These are phyloP conservation scores for cucumber (Cucumis sativus) DNA, from an alignment of 306 rosid genomes.

Conservation along the genomic window DNA sequence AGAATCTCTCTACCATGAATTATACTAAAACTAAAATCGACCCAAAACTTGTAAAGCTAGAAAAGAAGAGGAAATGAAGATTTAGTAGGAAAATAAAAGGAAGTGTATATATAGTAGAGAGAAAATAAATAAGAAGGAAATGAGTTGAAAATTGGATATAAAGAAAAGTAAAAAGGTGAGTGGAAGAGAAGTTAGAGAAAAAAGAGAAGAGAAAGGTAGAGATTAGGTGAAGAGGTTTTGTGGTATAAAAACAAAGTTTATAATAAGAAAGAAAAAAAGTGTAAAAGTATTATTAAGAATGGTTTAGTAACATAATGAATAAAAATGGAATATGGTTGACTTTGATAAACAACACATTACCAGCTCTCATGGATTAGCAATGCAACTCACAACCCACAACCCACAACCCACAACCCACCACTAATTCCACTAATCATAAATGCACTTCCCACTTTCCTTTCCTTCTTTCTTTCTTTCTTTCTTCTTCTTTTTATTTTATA, in stretches of 20 bases:
- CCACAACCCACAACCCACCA: too few relatives aligned
- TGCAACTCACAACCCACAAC: too few relatives aligned
- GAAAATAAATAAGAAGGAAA: neutral
- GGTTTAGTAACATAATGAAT: neutral
- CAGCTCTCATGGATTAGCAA: slow-evolving; percentile 56
- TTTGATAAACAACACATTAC: slow-evolving; percentile 10
- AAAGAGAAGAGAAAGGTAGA: neutral
- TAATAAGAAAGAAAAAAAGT: neutral
- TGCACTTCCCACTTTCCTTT: slow-evolving; percentile 14
- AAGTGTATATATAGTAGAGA: neutral
- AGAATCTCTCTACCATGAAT: too few relatives aligned
- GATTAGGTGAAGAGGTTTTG: neutral
- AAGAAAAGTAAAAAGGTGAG: neutral
- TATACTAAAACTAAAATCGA: too few relatives aligned
- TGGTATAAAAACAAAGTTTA: neutral
- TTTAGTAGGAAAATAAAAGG: too few relatives aligned
- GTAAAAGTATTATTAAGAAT: too few relatives aligned
- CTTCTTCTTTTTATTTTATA: too few relatives aligned
- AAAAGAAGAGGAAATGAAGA: too few relatives aligned
- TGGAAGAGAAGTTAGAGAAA: neutral
- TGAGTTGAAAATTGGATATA: neutral
- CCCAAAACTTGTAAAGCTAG: too few relatives aligned
- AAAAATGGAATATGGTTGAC: slow-evolving; percentile 25
- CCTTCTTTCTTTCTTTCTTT: too few relatives aligned
- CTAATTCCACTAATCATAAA: neutral